Percentiles rank a stretch among this genome's conserved stretches.
Evolutionary conservation across 2,329 filamentous ascomycete species (phyloP).

Genomic region (Hortaea sp.): DNA sequence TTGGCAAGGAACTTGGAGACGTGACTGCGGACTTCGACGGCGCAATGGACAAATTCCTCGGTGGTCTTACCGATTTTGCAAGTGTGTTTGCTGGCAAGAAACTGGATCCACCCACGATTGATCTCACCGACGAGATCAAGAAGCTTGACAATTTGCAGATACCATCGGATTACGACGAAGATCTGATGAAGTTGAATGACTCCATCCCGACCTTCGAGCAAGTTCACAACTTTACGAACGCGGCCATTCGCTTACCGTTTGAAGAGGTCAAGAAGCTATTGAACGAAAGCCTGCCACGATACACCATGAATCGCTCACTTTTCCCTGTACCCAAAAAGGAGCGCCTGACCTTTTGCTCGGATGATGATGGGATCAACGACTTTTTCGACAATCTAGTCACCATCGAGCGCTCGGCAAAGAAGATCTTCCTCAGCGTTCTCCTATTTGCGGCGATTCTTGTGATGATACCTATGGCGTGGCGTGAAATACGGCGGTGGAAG

Average conservation of each 20-base stretch:
- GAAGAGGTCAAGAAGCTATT: slow-evolving; percentile 66
- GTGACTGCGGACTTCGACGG: slow-evolving; percentile 31
- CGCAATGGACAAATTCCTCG: slow-evolving; percentile 48
- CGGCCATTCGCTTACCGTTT: slow-evolving; percentile 69
- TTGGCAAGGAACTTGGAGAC: slow-evolving; percentile 47
- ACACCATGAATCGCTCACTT: slow-evolving; percentile 64
- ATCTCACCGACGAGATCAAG: slow-evolving; percentile 55
- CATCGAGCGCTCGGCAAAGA: slow-evolving; percentile 58
- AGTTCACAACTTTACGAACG: slow-evolving; percentile 71
- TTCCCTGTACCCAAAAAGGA: slow-evolving; percentile 82
- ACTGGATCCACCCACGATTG: slow-evolving; percentile 42
- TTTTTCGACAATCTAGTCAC: slow-evolving; percentile 70
- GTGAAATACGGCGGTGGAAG: slow-evolving; percentile 69
- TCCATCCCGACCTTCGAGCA: slow-evolving; percentile 75
- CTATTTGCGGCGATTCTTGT: slow-evolving; percentile 59
- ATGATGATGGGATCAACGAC: slow-evolving; percentile 67
- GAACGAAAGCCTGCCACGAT: slow-evolving; percentile 59
- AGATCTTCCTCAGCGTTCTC: slow-evolving; percentile 67
- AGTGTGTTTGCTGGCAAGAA: slow-evolving; percentile 31
- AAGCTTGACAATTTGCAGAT: slow-evolving; percentile 62
- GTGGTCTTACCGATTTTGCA: slow-evolving; percentile 36
- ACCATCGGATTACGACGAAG: slow-evolving; percentile 55
- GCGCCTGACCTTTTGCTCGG: slow-evolving; percentile 75
- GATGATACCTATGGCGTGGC: slow-evolving; percentile 68
- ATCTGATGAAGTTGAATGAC: slow-evolving; percentile 61